A percentile compares a stretch with the other conserved stretches of the same genome.
These are phyloP conservation scores for Polymyxa betae DNA, from an alignment of 208 protist genomes.

Conservation along the genomic window DNA sequence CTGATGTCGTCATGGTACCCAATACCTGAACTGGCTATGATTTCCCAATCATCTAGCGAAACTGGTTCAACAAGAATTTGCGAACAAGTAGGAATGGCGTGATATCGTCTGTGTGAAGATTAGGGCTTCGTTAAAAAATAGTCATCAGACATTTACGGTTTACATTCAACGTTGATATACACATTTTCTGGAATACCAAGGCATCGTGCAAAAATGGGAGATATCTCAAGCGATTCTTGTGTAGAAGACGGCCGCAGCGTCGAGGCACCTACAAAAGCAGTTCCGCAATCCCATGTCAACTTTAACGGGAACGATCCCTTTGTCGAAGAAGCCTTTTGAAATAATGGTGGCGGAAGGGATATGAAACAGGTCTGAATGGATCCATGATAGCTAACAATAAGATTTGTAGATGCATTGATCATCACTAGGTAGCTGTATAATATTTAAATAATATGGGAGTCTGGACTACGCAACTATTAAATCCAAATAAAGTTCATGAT, in stretches of 20 bases:
- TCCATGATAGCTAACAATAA: neutral
- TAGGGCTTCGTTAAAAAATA: neutral
- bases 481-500: no score
- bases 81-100: neutral
- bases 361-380: neutral
- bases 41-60: conserved; percentile 2
- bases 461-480: no score
- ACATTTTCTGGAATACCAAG: neutral
- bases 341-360: neutral
- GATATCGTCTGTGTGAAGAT: neutral
- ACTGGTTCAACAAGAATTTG: neutral
- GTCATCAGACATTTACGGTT: neutral
- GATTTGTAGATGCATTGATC: no score
- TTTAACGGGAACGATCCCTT: neutral
- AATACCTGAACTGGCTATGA: neutral
- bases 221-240: neutral
- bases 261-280: neutral
- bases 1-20: neutral
- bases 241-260: neutral
- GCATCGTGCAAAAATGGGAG: neutral
- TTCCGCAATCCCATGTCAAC: neutral
- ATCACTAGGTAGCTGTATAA: no score
- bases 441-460: no score
- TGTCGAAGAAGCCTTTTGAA: neutral
- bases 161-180: neutral